Conservation (phyloP, 768 basidiomycete genomes). For the Suillus plorans region DNA sequence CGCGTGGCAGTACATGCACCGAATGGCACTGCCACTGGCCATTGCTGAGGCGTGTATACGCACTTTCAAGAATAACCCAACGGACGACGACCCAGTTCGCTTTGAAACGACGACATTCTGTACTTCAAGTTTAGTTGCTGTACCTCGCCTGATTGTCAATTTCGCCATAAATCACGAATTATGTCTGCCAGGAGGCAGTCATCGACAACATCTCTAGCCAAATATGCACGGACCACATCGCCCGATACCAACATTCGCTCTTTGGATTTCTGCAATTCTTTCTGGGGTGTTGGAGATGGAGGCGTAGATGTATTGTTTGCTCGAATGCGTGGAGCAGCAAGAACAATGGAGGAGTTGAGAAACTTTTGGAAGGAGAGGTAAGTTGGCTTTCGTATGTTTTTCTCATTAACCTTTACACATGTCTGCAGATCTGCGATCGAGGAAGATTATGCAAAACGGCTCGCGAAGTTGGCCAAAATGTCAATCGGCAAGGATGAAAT, state of each 20-base stretch:
- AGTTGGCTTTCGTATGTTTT: constrained; percentile 23
- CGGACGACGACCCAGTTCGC: constrained; percentile 4
- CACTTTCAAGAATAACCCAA: constrained; percentile 2
- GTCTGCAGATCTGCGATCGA: constrained; percentile 76
- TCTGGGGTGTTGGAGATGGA: constrained; percentile 87
- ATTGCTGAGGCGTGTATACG: constrained; percentile 8
- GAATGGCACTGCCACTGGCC: background rate
- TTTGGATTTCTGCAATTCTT: constrained; percentile 93
- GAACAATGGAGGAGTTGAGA: constrained; percentile 87
- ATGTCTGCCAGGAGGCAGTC: constrained; percentile 80
- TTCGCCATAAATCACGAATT: constrained; percentile 18
- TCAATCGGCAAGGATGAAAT: constrained; percentile 87
- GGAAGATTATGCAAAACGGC: constrained; percentile 90
- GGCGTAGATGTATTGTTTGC: constrained; percentile 92
- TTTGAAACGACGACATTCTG: constrained; percentile 14
- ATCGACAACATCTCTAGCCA: constrained; percentile 79
- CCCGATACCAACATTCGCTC: constrained; percentile 45
- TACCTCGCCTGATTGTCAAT: constrained; percentile 11
- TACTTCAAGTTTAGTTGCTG: constrained; percentile 18
- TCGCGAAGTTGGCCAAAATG: constrained; percentile 76
- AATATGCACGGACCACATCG: constrained; percentile 60
- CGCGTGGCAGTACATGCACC: constrained; percentile 1
- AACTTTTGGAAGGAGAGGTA: constrained; percentile 95
- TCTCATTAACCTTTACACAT: constrained; percentile 9
- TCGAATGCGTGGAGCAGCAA: constrained; percentile 79